Evolutionary conservation across 176 grass and related monocot genomes (phyloP).

Genomic region (Triticum monococcum): DNA sequence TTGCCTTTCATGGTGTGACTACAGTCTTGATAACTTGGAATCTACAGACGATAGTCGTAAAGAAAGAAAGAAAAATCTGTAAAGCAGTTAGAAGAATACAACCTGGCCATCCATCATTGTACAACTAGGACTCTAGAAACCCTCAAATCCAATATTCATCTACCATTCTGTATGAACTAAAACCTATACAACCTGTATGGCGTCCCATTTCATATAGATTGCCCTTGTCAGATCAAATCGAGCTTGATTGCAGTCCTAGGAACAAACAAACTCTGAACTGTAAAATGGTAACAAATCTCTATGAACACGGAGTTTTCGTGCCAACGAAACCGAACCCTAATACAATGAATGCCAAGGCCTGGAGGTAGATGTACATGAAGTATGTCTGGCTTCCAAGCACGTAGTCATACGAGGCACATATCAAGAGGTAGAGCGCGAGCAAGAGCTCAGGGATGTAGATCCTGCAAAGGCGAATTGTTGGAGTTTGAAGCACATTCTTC

Average conservation of each 20-base stretch:
- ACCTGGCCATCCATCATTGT: background rate
- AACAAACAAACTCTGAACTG: constrained; percentile 8
- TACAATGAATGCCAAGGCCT: constrained; percentile 69
- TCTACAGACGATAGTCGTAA: background rate
- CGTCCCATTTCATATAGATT: background rate
- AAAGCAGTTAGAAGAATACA: constrained; percentile 24
- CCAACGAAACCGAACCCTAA: constrained; percentile 77
- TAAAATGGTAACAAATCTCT: background rate
- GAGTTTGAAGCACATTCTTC: constrained; percentile 16
- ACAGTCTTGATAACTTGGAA: background rate
- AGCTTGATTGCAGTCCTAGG: background rate
- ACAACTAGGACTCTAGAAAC: background rate
- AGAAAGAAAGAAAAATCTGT: background rate
- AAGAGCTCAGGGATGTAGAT: constrained; percentile 72
- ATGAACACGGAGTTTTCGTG: constrained; percentile 46
- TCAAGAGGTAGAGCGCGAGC: constrained; percentile 62
- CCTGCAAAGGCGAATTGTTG: constrained; percentile 41
- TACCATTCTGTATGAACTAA: background rate
- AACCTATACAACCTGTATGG: background rate
- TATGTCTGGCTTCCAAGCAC: constrained; percentile 58
- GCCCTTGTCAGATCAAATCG: background rate
- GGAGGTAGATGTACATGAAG: constrained; percentile 87
- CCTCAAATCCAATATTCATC: background rate
- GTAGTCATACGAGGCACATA: constrained; percentile 76
- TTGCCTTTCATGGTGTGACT: background rate